These are phyloP conservation scores for Eucalyptus viminalis DNA, from an alignment of 345 rosid genomes.

Conservation along the genomic window DNA sequence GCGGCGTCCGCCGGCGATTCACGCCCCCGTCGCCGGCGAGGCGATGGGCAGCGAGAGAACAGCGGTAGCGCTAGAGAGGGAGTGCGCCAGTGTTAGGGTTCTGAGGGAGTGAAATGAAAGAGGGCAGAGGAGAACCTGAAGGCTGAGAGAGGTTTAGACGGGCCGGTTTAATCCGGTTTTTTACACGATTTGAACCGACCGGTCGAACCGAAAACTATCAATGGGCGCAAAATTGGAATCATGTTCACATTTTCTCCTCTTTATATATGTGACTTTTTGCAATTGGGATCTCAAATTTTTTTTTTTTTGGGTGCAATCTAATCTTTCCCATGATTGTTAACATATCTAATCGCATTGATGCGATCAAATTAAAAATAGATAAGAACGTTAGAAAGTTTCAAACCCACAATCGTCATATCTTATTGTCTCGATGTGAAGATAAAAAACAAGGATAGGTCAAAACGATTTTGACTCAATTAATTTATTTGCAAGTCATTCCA, in stretches of 20 bases:
- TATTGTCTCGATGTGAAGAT: accelerated
- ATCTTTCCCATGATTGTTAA: background rate
- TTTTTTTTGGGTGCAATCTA: background rate
- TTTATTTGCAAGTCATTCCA: background rate
- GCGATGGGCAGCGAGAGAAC: background rate
- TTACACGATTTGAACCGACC: background rate
- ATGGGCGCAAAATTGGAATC: background rate
- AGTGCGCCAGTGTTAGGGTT: background rate
- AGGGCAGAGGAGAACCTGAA: background rate
- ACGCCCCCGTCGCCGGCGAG: background rate
- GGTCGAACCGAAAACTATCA: background rate
- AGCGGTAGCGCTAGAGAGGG: background rate
- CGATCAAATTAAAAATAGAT: background rate
- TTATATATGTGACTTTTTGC: background rate
- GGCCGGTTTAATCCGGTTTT: background rate
- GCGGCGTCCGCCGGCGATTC: background rate
- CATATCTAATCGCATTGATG: background rate
- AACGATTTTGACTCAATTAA: background rate
- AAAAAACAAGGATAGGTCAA: accelerated
- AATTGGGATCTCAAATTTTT: background rate
- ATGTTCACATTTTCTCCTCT: background rate
- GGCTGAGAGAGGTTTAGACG: background rate
- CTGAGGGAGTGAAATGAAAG: background rate
- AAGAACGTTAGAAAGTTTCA: background rate
- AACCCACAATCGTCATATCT: background rate